Conservation (phyloP, 345 rosid species). For the Arabis alpina region DNA sequence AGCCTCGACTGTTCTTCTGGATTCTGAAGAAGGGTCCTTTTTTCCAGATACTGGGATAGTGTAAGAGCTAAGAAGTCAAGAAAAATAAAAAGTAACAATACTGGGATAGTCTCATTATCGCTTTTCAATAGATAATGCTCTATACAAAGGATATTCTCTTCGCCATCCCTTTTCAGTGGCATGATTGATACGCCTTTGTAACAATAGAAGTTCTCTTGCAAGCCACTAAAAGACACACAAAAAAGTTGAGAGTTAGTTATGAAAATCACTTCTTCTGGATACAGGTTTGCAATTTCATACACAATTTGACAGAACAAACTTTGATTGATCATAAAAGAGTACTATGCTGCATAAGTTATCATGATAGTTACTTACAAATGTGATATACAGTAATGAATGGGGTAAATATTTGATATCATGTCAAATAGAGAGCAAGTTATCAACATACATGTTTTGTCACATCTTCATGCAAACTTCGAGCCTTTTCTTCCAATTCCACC, state of each 20-base stretch:
- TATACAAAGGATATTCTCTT: constrained; percentile 79
- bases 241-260: constrained; percentile 20
- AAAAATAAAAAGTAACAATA: constrained; percentile 8
- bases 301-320: constrained; percentile 4
- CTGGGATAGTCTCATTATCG: neutral
- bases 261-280: neutral
- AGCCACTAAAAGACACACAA: constrained; percentile 63
- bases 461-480: constrained; percentile 63
- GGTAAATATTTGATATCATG: constrained; percentile 4
- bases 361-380: neutral
- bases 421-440: constrained; percentile 12
- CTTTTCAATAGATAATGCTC: neutral
- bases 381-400: constrained; percentile 2
- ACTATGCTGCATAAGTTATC: constrained; percentile 6
- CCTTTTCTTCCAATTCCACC: constrained; percentile 76
- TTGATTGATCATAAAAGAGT: too few species aligned
- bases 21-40: constrained; percentile 60
- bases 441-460: constrained; percentile 77
- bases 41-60: constrained; percentile 66
- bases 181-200: constrained; percentile 59
- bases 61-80: constrained; percentile 70
- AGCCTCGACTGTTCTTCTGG: constrained; percentile 61
- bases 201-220: constrained; percentile 58
- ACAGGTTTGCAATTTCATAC: constrained; percentile 10
- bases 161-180: constrained; percentile 93